Percentiles rank a stretch among this genome's conserved stretches.
phyloP scores from a whole-genome alignment of 768 basidiomycete genomes.

The Brasilioporus rufonigricans region DNA sequence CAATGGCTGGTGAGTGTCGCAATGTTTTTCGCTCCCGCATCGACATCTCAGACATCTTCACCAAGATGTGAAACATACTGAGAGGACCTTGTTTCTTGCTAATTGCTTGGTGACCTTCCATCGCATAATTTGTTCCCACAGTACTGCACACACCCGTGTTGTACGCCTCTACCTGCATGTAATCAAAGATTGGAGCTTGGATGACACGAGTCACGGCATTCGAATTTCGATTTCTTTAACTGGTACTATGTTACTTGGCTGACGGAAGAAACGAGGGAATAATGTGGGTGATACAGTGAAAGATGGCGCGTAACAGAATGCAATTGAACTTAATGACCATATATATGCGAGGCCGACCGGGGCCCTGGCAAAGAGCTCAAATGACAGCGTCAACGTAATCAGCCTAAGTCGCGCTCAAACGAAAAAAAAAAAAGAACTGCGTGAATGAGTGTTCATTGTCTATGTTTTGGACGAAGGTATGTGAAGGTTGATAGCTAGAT shows the following conservation, averaged over 20 bases:
- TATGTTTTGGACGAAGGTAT: conserved; percentile 80
- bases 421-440: conserved; percentile 3
- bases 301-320: conserved; percentile 30
- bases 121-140: no score
- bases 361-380: conserved; percentile 17
- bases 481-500: conserved; percentile 80
- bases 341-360: conserved; percentile 33
- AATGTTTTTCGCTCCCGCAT: not conserved
- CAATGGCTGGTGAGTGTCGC: conserved; percentile 62
- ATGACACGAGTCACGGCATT: not conserved
- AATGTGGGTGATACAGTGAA: conserved; percentile 34
- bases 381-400: conserved; percentile 2
- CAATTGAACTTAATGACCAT: conserved; percentile 34
- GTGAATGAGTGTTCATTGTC: conserved; percentile 24
- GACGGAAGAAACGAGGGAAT: conserved; percentile 11
- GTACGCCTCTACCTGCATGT: not conserved
- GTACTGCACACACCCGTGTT: conserved; percentile 3
- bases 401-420: conserved; percentile 4
- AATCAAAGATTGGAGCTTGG: not conserved
- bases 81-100: not conserved
- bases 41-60: not conserved
- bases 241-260: conserved; percentile 28
- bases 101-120: not conserved
- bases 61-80: conserved; percentile 20
- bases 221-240: conserved; percentile 11